These are phyloP conservation scores for Hypoxylon cercidicola DNA, from an alignment of 495 filamentous ascomycete genomes.

Conservation along the genomic window DNA sequence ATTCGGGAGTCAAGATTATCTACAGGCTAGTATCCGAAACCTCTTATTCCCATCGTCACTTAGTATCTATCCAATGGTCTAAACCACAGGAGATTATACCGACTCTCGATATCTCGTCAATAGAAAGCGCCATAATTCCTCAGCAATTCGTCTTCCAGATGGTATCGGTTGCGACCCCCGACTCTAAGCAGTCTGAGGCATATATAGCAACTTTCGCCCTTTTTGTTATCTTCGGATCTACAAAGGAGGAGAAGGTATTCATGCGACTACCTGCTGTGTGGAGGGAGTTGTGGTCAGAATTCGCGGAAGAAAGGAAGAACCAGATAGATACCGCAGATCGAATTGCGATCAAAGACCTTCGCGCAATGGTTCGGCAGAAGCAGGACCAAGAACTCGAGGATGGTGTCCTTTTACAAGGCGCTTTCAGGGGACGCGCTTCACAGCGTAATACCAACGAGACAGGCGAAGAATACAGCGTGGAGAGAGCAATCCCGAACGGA, in stretches of 20 bases:
- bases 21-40: constrained; percentile 75
- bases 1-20: constrained; percentile 70
- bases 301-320: constrained; percentile 73
- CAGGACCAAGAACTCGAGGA: constrained; percentile 70
- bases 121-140: constrained; percentile 56
- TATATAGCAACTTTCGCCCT: constrained; percentile 85
- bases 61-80: constrained; percentile 81
- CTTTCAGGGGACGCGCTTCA: constrained; percentile 72
- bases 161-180: constrained; percentile 77
- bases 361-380: constrained; percentile 67
- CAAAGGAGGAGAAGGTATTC: constrained; percentile 86
- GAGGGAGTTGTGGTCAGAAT: constrained; percentile 87
- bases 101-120: constrained; percentile 48
- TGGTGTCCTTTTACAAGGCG: constrained; percentile 76
- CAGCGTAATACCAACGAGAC: constrained; percentile 58
- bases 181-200: constrained; percentile 81
- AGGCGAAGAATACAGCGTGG: constrained; percentile 53
- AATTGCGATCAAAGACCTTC: constrained; percentile 66
- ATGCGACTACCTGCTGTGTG: constrained; percentile 80
- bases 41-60: constrained; percentile 77
- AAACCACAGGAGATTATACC: constrained; percentile 72
- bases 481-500: constrained; percentile 40
- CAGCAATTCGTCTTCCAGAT: constrained; percentile 70
- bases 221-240: constrained; percentile 80
- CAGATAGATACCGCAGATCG: constrained; percentile 77